Evolutionary conservation across 2,329 filamentous ascomycete genomes (phyloP).

Genomic region (Plenodomus biglobosus): DNA sequence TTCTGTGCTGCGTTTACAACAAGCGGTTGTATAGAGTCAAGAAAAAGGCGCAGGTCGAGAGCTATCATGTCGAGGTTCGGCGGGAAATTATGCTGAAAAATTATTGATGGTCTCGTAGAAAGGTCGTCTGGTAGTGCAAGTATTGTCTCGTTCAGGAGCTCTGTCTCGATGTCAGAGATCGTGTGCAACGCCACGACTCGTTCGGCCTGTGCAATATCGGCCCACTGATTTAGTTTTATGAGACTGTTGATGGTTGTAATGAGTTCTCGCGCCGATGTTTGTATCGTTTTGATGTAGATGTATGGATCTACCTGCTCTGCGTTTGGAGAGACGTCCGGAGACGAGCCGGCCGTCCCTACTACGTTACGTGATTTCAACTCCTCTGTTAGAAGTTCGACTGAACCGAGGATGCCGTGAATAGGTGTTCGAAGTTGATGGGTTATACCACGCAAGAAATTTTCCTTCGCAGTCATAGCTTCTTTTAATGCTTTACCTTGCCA

Average conservation of each 20-base stretch:
- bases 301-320: constrained; percentile 23
- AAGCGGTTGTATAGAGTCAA: constrained; percentile 49
- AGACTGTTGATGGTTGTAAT: constrained; percentile 52
- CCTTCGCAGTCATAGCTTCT: constrained; percentile 50
- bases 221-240: constrained; percentile 49
- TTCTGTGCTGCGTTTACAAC: constrained; percentile 50
- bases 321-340: constrained; percentile 12
- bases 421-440: constrained; percentile 54
- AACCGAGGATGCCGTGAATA: constrained; percentile 52
- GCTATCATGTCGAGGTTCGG: constrained; percentile 34
- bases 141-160: constrained; percentile 34
- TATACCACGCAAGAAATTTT: constrained; percentile 50
- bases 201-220: constrained; percentile 32
- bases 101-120: constrained; percentile 30
- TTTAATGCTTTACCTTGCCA: constrained; percentile 45
- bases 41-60: constrained; percentile 45
- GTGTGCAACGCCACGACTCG: constrained; percentile 29
- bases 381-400: constrained; percentile 48
- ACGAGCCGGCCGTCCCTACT: constrained; percentile 10
- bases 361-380: constrained; percentile 39
- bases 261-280: constrained; percentile 46
- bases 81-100: constrained; percentile 39
- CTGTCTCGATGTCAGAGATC: constrained; percentile 37
- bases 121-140: constrained; percentile 34
- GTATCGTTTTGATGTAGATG: constrained; percentile 42